Evolutionary conservation across 768 basidiomycete species (phyloP).

Genomic region (Exidia glandulosa): DNA sequence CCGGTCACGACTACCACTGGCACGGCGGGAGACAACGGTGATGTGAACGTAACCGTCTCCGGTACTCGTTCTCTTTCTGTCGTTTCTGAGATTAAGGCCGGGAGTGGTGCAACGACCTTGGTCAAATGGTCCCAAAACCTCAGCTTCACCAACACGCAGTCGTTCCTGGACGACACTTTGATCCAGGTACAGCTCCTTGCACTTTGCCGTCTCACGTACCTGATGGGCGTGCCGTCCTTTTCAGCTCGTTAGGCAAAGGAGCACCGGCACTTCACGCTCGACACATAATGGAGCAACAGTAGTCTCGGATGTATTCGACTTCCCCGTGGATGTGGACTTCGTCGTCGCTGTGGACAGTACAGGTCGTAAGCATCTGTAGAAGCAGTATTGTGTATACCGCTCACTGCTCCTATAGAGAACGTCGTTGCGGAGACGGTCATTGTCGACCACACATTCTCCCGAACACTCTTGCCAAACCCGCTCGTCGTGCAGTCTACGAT

Average conservation of each 20-base stretch:
- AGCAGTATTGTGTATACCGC: no score
- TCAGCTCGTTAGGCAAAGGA: slow-evolving; percentile 40
- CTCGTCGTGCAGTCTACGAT: slow-evolving; percentile 50
- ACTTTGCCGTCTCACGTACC: no score
- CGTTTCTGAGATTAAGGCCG: slow-evolving; percentile 48
- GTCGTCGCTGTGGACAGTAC: slow-evolving; percentile 20
- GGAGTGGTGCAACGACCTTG: slow-evolving; percentile 43
- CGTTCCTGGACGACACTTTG: slow-evolving; percentile 37
- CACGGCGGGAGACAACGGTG: slow-evolving; percentile 27
- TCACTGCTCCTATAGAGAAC: not conserved
- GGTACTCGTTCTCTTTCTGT: slow-evolving; percentile 48
- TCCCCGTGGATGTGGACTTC: slow-evolving; percentile 38
- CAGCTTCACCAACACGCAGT: slow-evolving; percentile 51
- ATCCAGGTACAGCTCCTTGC: slow-evolving; percentile 22
- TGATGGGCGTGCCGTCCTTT: not conserved
- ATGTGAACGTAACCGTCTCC: slow-evolving; percentile 51
- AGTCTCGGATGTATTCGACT: slow-evolving; percentile 41
- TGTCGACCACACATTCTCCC: slow-evolving; percentile 60
- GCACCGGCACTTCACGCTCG: slow-evolving; percentile 35
- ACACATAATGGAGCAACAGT: slow-evolving; percentile 36
- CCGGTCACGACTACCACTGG: slow-evolving; percentile 35
- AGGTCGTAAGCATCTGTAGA: slow-evolving; percentile 13
- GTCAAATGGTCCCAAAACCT: slow-evolving; percentile 54
- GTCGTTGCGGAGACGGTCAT: not conserved
- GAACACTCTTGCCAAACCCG: slow-evolving; percentile 45